phyloP scores from a whole-genome alignment of 768 basidiomycete species.

The Mycena rebaudengoi region DNA sequence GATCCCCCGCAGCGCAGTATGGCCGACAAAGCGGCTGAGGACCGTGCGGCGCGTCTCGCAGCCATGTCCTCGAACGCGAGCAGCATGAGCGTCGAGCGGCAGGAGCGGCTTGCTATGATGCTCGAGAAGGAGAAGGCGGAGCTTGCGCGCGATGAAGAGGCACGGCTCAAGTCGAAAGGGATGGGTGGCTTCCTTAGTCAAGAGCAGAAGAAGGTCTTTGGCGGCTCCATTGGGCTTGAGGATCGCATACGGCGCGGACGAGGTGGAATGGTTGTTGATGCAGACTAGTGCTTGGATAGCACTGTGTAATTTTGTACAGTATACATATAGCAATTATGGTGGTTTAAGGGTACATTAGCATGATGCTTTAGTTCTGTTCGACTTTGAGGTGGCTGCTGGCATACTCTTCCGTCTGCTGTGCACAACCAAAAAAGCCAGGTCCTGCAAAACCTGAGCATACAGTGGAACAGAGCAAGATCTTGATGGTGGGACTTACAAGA shows the following conservation, averaged over 20 bases:
- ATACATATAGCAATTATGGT: background rate
- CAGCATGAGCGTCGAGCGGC: conserved; percentile 72
- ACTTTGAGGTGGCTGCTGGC: too few relatives aligned
- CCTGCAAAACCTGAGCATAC: too few relatives aligned
- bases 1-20: conserved; percentile 33
- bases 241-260: conserved; percentile 80
- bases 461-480: too few relatives aligned
- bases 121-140: conserved; percentile 84
- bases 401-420: too few relatives aligned
- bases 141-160: conserved; percentile 72
- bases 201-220: conserved; percentile 87
- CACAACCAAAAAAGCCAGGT: too few relatives aligned
- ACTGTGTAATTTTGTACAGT: background rate
- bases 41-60: conserved; percentile 86
- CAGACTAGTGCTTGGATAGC: conserved; percentile 50
- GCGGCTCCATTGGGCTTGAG: conserved; percentile 79
- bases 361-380: too few relatives aligned
- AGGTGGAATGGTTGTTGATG: conserved; percentile 73
- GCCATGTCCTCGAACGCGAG: conserved; percentile 85
- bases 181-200: conserved; percentile 83
- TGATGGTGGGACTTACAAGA: too few relatives aligned
- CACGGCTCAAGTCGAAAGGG: conserved; percentile 75
- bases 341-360: too few relatives aligned
- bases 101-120: conserved; percentile 71
- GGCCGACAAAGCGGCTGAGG: conserved; percentile 45